These are phyloP conservation scores for Barbarea vulgaris DNA, from an alignment of 345 rosid genomes.

Conservation along the genomic window DNA sequence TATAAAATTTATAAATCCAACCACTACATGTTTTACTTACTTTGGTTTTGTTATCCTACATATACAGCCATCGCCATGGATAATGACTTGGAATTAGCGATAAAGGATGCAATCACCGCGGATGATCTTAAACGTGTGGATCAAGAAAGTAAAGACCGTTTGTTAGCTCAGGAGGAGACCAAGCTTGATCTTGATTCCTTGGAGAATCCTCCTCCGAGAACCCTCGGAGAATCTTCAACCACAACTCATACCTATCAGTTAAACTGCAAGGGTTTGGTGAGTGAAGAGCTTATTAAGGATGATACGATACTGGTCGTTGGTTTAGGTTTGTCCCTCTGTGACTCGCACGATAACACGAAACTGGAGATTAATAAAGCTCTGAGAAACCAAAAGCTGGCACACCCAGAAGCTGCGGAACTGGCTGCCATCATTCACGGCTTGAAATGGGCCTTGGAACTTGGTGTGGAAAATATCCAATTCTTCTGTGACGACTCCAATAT, in stretches of 20 bases:
- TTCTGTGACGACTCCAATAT: not conserved
- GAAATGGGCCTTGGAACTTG: slow-evolving; percentile 8
- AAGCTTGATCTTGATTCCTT: too few relatives aligned
- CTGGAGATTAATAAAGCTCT: not conserved
- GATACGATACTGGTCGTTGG: not conserved
- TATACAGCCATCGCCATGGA: too few relatives aligned
- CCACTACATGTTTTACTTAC: too few relatives aligned
- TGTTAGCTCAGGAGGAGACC: too few relatives aligned
- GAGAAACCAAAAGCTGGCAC: not conserved
- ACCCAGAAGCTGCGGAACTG: not conserved
- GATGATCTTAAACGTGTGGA: too few relatives aligned
- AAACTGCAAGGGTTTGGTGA: slow-evolving; percentile 6
- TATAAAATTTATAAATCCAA: too few relatives aligned
- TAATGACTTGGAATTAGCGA: too few relatives aligned
- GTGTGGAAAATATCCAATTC: not conserved
- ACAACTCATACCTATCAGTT: not conserved
- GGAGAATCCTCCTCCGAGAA: too few relatives aligned
- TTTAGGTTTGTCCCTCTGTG: not conserved
- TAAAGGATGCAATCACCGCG: too few relatives aligned
- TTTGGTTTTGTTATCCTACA: too few relatives aligned
- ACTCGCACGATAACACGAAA: not conserved
- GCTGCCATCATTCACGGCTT: slow-evolving; percentile 1
- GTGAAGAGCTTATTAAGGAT: slow-evolving; percentile 1
- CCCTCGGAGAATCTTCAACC: not conserved
- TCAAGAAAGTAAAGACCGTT: too few relatives aligned